Percentiles rank a stretch among this genome's conserved stretches.
Evolutionary conservation across 1,139 yeast species (phyloP).

Genomic region (Maudiozyma humilis): DNA sequence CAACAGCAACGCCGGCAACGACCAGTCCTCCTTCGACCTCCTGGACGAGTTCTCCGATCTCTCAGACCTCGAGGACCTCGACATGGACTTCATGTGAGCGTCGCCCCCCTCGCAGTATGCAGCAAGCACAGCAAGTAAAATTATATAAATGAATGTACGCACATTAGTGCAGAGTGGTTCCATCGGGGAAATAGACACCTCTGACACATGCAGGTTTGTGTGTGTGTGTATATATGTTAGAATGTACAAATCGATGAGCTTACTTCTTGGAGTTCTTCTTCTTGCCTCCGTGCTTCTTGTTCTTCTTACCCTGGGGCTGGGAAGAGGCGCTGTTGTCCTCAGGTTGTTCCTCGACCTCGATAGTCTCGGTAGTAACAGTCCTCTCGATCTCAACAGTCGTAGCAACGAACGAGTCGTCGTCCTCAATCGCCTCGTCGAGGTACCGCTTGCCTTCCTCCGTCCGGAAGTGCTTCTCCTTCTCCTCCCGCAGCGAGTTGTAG

Average conservation of each 20-base stretch:
- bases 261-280: conserved; percentile 2
- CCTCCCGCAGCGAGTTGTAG: conserved; percentile 58
- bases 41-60: conserved; percentile 30
- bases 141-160: no score
- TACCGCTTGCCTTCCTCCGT: conserved; percentile 14
- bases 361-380: conserved; percentile 2
- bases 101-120: background rate
- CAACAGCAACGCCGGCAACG: conserved; percentile 16
- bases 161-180: no score
- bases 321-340: background rate
- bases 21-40: conserved; percentile 19
- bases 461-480: conserved; percentile 32
- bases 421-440: conserved; percentile 7
- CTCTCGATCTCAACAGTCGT: conserved; percentile 5
- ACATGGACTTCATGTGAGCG: background rate
- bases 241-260: no score
- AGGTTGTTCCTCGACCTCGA: background rate
- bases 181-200: no score
- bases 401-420: conserved; percentile 5
- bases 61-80: conserved; percentile 30
- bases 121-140: background rate
- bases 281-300: background rate
- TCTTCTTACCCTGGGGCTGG: background rate
- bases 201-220: no score
- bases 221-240: no score